Base-by-base conservation (phyloP, 139 green algal genomes). In the Closterium sp. region DNA sequence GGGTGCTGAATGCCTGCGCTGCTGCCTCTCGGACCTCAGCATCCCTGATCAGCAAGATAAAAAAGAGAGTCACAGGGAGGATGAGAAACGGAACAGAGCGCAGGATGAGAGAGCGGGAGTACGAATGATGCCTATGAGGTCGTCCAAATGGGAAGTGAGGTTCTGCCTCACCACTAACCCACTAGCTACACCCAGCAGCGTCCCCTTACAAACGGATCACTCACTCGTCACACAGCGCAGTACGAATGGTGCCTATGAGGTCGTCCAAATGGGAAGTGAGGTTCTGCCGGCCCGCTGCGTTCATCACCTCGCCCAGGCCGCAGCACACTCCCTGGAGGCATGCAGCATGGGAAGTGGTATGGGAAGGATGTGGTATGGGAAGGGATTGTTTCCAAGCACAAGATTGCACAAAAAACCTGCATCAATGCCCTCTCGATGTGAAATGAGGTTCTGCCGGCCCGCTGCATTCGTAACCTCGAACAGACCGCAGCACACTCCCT, bases 61-160 rank as follows among this genome's bases (percentile, higher is more conserved):
- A 28, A 28, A 76, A 19, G n/a, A n/a, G n/a, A n/a, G n/a, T n/a
- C n/a, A n/a, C n/a, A n/a, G n/a, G n/a, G n/a, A n/a, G 55, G 55
- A 76, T 16, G 55, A 76, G 25, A 10, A 3, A 76, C 23, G 10
- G 55, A 76, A 4, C 55, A 25, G 55, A 28, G 16, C 23, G 55
- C 55, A 76, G 43, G 43, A 66, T 66, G 4, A 66, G 43, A 97
- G 33, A 99, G 96, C 21, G 97, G n/a, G 97, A 0, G 87, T 87
- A 33, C 96, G 95, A 30, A 99, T 95, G 6, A 96, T 95, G 23
- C 96, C 96, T 86, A 99, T 95, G 43, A 99, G 95, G 31, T 97
- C 95, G 0, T 93, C 88, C 85, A 99, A 94, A 95, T 98, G 95
- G 89, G 98, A 96, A 9, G 36, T 55, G 36, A 55, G 36, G 36